Evolutionary conservation across 2,329 filamentous ascomycete genomes (phyloP), one percentile per base, ranked within the genome.

Genomic region (Xylaria sp.): DNA sequence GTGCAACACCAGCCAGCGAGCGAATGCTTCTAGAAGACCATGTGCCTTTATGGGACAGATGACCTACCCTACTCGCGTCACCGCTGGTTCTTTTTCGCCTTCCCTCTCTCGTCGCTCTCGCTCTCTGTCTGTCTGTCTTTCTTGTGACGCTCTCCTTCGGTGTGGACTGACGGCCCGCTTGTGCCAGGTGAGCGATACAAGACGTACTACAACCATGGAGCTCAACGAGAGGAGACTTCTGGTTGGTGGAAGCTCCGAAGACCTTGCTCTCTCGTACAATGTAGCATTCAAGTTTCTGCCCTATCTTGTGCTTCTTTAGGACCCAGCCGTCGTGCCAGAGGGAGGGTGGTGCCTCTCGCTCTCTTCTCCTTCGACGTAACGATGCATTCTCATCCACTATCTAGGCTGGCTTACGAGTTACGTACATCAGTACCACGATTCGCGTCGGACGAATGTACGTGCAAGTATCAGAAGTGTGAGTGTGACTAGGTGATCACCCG

Each of bases 1-100:
- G 52, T 60, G 52, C n/a, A 6, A 55, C 58, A 8, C 37, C n/a
- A 39, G 37, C 37, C 11, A 30, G 34, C 23, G 18, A 46, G 35
- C 23, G 35, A 58, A 53, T 53, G 4, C 23, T 58, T 57, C 54
- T 52, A 50, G 58, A 59, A 47, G 53, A 13, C 16, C 16, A n/a
- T 34, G 13, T 10, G 2, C 10, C n/a, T 53, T 5, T 11, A 23
- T 23, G 1, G 8, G 6, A 34, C 4, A 10, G 9, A 19, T 42
- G 51, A 16, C 9, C 18, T 19, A 37, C 13, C n/a, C 2, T 7
- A 49, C 42, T 16, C 4, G 19, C 18, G 44, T 55, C 44, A 39
- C 19, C 16, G 11, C 11, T 52, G 42, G 23, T 18, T 57, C 13
- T 18, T 42, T 8, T 39, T 30, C 9, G 1, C 9, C 34, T 9